A percentile compares a stretch with the other conserved stretches of the same genome.
Conservation (phyloP, 2,329 filamentous ascomycete species). For the Tothia fuscella region DNA sequence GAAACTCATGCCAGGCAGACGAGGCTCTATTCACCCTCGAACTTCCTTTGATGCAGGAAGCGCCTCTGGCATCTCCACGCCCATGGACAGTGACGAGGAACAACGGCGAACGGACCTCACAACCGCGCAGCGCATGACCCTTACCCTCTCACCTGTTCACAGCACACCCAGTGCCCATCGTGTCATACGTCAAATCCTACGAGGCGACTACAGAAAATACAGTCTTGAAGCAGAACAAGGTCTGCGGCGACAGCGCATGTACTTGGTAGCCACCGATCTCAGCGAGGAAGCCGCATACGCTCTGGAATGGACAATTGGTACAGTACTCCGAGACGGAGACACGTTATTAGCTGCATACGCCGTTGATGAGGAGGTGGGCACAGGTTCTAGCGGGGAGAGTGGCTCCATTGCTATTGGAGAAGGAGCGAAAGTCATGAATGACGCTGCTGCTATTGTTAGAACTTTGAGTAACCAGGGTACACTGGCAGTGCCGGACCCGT, state of each 20-base stretch:
- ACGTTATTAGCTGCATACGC: conserved; percentile 90
- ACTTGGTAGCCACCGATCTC: conserved; percentile 88
- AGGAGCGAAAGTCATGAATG: conserved; percentile 61
- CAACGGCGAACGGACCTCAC: conserved; percentile 75
- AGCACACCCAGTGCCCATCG: conserved; percentile 66
- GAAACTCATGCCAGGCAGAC: conserved; percentile 36
- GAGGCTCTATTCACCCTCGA: conserved; percentile 51
- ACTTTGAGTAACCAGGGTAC: conserved; percentile 39
- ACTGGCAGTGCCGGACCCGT: conserved; percentile 11
- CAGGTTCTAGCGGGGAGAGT: conserved; percentile 33
- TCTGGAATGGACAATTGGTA: conserved; percentile 94
- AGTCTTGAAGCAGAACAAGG: conserved; percentile 69
- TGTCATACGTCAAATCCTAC: conserved; percentile 77
- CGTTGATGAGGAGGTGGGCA: conserved; percentile 65
- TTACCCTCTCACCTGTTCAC: conserved; percentile 70
- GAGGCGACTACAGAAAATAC: conserved; percentile 71
- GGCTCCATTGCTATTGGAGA: conserved; percentile 49
- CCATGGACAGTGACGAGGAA: conserved; percentile 75
- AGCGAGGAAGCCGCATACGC: conserved; percentile 92
- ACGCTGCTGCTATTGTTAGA: conserved; percentile 61
- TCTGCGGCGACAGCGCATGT: conserved; percentile 69
- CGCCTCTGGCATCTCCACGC: conserved; percentile 45
- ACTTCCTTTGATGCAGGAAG: conserved; percentile 70
- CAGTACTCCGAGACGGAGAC: conserved; percentile 85
- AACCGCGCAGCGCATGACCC: conserved; percentile 70